Base-by-base conservation (phyloP, 805 yeast species). In the Candida palmyrensis region DNA sequence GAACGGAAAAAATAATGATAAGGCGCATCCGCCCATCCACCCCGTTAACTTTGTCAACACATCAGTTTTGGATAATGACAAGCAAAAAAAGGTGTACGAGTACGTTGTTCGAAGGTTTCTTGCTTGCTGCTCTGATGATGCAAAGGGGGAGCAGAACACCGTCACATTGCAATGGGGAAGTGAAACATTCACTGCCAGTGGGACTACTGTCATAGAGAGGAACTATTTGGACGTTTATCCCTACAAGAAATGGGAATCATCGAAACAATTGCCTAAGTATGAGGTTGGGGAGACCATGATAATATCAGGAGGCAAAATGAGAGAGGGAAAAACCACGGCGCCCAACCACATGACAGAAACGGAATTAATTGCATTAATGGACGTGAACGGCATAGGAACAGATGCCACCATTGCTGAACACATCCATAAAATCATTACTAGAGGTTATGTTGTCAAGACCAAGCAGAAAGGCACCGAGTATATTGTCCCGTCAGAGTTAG, bases 351-450 rank as follows among this genome's bases (percentile, higher is more conserved):
- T 92, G 68, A 90, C 97, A 0, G 99, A 92, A 55, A 71, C 96
- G 0, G 98, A 90, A 51, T 67, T 92, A 15, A 87, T 92, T 58
- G 81, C 86, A 7, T 62, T 92, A 29, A 92, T 92, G 99, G 97
- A 94, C 62, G 84, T 79, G 8, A 92, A 92, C 55, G 97, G 97
- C 0, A 92, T 92, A 28, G 99, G 99, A 2, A 92, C 99, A 0
- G 99, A 92, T 63, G 99, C 99, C 1, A 92, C 99, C 0, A 94
- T 92, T 57, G 98, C 97, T 0, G 98, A 92, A 27, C 99, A 92
- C 57, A 92, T 92, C 24, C 88, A 83, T 37, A 89, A 84, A 50
- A 78, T 92, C 27, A 59, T 73, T 18, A 55, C 56, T 8, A 60
- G 98, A 33, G 76, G 77, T 13, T 94, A 89, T 48, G 74, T 85